These are phyloP conservation scores for Tricholoma flavovirens DNA, from an alignment of 768 basidiomycete genomes.

Conservation along the genomic window DNA sequence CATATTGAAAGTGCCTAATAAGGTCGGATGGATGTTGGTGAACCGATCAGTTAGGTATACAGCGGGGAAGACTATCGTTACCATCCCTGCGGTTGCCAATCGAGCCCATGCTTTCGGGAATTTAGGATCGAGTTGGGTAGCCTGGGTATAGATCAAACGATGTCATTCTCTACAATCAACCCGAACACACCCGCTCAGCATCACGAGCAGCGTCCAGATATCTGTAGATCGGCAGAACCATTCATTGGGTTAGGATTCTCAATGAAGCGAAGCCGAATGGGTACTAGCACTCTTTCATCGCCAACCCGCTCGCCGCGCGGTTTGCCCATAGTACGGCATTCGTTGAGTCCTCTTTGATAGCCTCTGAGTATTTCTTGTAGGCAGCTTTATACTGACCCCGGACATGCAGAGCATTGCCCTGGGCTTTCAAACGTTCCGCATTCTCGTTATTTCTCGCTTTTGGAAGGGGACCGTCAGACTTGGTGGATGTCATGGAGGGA, in stretches of 20 bases:
- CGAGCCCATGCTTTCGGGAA: slow-evolving; percentile 40
- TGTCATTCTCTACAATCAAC: not conserved
- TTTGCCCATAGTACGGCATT: slow-evolving; percentile 41
- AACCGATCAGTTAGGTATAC: not conserved
- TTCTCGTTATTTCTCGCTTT: slow-evolving; percentile 7
- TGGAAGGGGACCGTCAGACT: not conserved
- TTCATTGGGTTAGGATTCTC: not conserved
- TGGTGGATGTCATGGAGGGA: not conserved
- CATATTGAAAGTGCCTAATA: slow-evolving; percentile 19
- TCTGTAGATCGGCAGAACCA: slow-evolving; percentile 11
- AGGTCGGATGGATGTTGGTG: not conserved
- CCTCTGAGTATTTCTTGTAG: slow-evolving; percentile 35
- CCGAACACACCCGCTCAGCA: slow-evolving; percentile 22
- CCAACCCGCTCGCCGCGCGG: slow-evolving; percentile 36
- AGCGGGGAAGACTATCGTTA: slow-evolving; percentile 8
- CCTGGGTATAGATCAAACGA: slow-evolving; percentile 18
- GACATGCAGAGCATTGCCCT: slow-evolving; percentile 35
- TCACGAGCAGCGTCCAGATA: slow-evolving; percentile 28
- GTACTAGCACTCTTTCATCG: slow-evolving; percentile 26
- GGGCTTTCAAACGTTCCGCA: slow-evolving; percentile 29
- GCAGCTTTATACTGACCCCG: slow-evolving; percentile 29
- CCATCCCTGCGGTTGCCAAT: slow-evolving; percentile 28
- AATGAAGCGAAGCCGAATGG: not conserved
- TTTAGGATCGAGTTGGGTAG: slow-evolving; percentile 31
- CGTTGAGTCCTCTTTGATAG: slow-evolving; percentile 31